phyloP scores from a whole-genome alignment of 2,329 filamentous ascomycete species.

The Monosporascus ibericus region DNA sequence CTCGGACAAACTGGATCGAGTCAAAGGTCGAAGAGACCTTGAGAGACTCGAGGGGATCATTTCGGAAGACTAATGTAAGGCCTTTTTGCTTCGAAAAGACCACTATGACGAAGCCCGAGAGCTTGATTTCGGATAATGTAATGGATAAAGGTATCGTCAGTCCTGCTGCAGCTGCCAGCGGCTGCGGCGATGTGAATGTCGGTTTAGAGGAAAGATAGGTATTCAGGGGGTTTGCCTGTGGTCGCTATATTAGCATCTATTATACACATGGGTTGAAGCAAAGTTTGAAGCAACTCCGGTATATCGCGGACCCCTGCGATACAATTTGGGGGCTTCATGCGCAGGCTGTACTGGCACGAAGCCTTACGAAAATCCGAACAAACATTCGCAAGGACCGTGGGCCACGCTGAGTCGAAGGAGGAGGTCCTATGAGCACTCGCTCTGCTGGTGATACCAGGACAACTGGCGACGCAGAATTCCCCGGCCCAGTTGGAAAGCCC shows the following conservation, averaged over 20 bases:
- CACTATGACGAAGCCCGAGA: constrained; percentile 94
- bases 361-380: constrained; percentile 8
- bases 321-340: constrained; percentile 29
- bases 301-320: constrained; percentile 24
- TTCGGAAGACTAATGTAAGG: constrained; percentile 91
- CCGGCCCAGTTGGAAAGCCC: neutral
- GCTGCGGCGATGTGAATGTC: constrained; percentile 85
- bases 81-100: constrained; percentile 98
- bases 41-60: constrained; percentile 94
- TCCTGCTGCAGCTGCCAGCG: constrained; percentile 82
- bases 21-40: constrained; percentile 99
- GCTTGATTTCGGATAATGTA: constrained; percentile 87
- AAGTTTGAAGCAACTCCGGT: constrained; percentile 20
- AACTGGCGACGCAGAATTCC: neutral
- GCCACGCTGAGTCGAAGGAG: constrained; percentile 2
- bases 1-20: constrained; percentile 95
- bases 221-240: constrained; percentile 86
- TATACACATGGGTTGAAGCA: constrained; percentile 25
- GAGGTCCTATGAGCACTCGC: constrained; percentile 13
- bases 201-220: constrained; percentile 92
- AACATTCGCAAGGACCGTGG: constrained; percentile 4
- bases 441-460: constrained; percentile 4
- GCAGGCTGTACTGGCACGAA: constrained; percentile 25
- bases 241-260: constrained; percentile 41
- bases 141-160: constrained; percentile 97